These are phyloP conservation scores for Colletotrichum sp. DNA, from an alignment of 2,329 filamentous ascomycete species.

Conservation along the genomic window DNA sequence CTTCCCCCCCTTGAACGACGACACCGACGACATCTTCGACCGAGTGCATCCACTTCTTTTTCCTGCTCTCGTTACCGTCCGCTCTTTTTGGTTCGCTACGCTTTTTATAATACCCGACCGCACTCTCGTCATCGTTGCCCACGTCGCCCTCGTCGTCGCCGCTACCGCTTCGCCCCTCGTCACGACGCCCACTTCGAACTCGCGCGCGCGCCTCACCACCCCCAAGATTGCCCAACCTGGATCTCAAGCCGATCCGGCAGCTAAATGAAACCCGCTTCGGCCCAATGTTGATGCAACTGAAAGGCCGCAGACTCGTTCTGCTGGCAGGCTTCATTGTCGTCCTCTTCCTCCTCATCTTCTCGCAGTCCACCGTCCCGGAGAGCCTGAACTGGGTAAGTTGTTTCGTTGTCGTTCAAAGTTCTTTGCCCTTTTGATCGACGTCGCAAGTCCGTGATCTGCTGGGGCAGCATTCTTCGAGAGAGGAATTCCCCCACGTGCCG, in stretches of 20 bases:
- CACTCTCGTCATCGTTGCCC: neutral
- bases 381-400: conserved; percentile 20
- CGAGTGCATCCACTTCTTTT: neutral
- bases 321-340: conserved; percentile 9
- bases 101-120: conserved; percentile 7
- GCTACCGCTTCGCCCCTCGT: neutral
- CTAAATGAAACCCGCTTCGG: conserved; percentile 14
- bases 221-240: neutral
- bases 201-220: neutral
- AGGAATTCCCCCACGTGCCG: conserved; percentile 7
- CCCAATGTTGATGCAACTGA: conserved; percentile 18
- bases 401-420: neutral
- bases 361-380: conserved; percentile 15
- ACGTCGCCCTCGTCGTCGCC: neutral
- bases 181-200: neutral
- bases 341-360: conserved; percentile 13
- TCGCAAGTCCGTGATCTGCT: neutral
- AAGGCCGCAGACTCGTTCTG: conserved; percentile 20
- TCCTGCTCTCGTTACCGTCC: neutral
- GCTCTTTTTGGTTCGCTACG: neutral
- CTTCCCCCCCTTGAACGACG: neutral
- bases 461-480: neutral
- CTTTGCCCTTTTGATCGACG: neutral
- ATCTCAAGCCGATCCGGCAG: conserved; percentile 17
- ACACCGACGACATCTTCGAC: neutral